Conservation (phyloP, 2,329 filamentous ascomycete species). For the Epichloe amarillans region DNA sequence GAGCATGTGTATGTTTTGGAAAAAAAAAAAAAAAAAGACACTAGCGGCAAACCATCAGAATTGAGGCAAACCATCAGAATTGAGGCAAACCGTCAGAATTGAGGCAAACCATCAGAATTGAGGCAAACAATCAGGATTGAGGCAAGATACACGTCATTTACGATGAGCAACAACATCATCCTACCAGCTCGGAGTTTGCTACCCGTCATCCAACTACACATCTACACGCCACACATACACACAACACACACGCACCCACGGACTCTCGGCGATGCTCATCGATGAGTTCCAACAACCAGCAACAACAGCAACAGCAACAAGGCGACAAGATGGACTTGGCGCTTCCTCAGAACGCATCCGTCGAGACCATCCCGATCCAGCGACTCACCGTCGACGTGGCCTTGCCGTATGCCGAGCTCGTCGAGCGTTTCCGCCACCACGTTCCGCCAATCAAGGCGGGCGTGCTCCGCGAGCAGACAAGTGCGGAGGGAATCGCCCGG, state of each 20-base stretch:
- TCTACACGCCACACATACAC: background rate
- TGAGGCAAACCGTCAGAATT: no score
- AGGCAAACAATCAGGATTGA: no score
- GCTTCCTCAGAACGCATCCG: background rate
- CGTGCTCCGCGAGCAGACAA: background rate
- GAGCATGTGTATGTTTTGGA: no score
- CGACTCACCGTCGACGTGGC: background rate
- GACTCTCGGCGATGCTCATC: no score
- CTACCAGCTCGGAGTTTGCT: background rate
- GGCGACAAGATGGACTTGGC: background rate
- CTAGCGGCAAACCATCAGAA: no score
- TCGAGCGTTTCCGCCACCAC: background rate
- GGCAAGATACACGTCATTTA: background rate
- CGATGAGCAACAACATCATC: no score
- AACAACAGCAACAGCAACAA: no score
- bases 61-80: no score
- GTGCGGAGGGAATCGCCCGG: background rate
- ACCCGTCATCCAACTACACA: background rate
- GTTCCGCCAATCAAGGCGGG: background rate
- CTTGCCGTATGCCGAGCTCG: background rate
- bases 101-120: no score
- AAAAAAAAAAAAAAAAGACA: no score
- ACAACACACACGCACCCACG: no score
- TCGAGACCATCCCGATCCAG: conserved; percentile 1
- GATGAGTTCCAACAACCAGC: no score